Evolutionary conservation across 2,329 filamentous ascomycete species (phyloP).

Genomic region (Myriosclerotinia curreyana): DNA sequence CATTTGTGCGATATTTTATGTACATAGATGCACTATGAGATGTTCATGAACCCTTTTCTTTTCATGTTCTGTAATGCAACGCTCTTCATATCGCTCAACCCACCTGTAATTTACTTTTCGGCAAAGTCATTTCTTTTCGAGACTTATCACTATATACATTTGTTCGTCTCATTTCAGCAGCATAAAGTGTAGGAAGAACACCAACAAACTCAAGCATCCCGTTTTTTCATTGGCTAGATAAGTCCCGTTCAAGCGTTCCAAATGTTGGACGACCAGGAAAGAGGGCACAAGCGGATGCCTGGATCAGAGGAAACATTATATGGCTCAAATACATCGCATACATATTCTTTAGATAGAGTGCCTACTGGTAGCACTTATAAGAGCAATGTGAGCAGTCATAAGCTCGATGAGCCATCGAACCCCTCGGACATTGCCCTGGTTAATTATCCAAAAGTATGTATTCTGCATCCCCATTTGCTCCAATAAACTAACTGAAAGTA

Average conservation of each 20-base stretch:
- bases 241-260: background rate
- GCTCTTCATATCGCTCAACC: background rate
- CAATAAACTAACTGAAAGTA: conserved; percentile 8
- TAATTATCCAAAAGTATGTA: conserved; percentile 13
- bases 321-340: conserved; percentile 11
- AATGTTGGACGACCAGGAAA: conserved; percentile 4
- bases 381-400: conserved; percentile 2
- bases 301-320: conserved; percentile 9
- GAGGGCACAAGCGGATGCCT: background rate
- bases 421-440: conserved; percentile 13
- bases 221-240: background rate
- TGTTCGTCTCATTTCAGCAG: background rate
- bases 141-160: background rate
- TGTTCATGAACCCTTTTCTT: background rate
- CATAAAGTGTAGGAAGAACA: background rate
- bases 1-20: background rate
- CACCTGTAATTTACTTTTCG: background rate
- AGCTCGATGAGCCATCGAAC: background rate
- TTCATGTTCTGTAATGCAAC: conserved; percentile 5
- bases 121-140: background rate
- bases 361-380: conserved; percentile 7
- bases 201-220: background rate
- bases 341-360: conserved; percentile 7
- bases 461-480: background rate
- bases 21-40: conserved; percentile 11